Base-by-base conservation (phyloP, 495 filamentous ascomycete species). In the Massariosphaeria phaeospora region DNA sequence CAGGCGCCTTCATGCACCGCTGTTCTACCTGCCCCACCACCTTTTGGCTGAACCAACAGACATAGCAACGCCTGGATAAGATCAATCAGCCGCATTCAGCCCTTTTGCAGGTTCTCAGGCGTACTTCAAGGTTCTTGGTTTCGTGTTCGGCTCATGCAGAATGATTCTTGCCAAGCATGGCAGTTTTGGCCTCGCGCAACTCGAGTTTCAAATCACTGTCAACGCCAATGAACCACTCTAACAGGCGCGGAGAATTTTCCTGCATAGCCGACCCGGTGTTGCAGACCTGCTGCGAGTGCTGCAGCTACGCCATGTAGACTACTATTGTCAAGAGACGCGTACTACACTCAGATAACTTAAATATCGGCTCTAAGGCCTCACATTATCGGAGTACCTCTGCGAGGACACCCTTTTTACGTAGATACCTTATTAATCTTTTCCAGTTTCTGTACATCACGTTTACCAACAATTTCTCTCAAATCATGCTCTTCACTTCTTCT, bases 121-220 rank as follows among this genome's bases (percentile, higher is more conserved):
- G 18, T 25, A 26, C 12, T 11, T 15, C 44, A 12, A 5, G 15
- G 3, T 27, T 31, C 18, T 43, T 23, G 36, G 31, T 43, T 25
- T 39, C 15, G 26, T 17, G 18, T 7, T 41, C 40, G 51, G 29
- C 24, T 45, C 38, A 54, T 46, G 3, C 11, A 44, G 27, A 43
- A 44, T 6, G 18, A 9, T 11, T 10, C 17, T 26, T 29, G 52
- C 50, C 50, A 53, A 53, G 50, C 26, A 38, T 33, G 38, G 50
- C 24, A 48, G 23, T 43, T 41, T 36, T 49, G 29, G 34, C 15
- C 54, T 50, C 54, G 25, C 26, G 43, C 54, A 48, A 12, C 27
- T 34, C 46, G 27, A 34, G 54, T 57, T 57, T 57, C 54, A 57
- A 42, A 26, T 36, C 45, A 18, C 27, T 27, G 12, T 38, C 36